Percentiles rank a stretch among this genome's conserved stretches.
These are phyloP conservation scores for Sporothrix globosa DNA, from an alignment of 2,329 filamentous ascomycete genomes.

Conservation along the genomic window DNA sequence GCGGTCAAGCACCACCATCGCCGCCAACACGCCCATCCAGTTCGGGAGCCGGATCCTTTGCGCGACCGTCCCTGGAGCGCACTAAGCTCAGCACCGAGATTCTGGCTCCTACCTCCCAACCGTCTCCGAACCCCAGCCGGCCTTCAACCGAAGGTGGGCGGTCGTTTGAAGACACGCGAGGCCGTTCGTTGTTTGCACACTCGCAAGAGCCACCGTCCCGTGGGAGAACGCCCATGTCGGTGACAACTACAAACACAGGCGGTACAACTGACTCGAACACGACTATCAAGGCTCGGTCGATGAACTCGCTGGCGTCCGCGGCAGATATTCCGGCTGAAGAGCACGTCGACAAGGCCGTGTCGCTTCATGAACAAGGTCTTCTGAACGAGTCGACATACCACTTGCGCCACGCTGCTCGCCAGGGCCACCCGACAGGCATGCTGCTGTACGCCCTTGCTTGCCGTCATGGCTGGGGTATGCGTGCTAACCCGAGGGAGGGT, in stretches of 20 bases:
- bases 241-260: slow-evolving; percentile 51
- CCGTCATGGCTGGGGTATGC: slow-evolving; percentile 97
- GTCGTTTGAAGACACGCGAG: slow-evolving; percentile 56
- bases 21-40: slow-evolving; percentile 64
- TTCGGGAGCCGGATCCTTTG: slow-evolving; percentile 50
- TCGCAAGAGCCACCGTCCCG: slow-evolving; percentile 46
- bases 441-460: slow-evolving; percentile 93
- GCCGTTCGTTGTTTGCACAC: slow-evolving; percentile 48
- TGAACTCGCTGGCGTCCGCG: slow-evolving; percentile 57
- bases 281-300: slow-evolving; percentile 54
- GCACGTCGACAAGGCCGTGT: slow-evolving; percentile 86
- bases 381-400: slow-evolving; percentile 96
- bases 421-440: slow-evolving; percentile 91
- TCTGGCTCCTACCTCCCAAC: slow-evolving; percentile 46
- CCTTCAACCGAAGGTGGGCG: slow-evolving; percentile 52
- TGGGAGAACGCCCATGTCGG: slow-evolving; percentile 52
- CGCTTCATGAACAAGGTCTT: slow-evolving; percentile 83
- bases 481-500: slow-evolving; percentile 84
- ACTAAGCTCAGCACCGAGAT: slow-evolving; percentile 57
- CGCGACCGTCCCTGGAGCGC: slow-evolving; percentile 55
- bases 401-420: slow-evolving; percentile 81
- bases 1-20: slow-evolving; percentile 60
- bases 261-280: slow-evolving; percentile 60
- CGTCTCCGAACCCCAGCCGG: slow-evolving; percentile 51
- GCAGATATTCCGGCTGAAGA: slow-evolving; percentile 81